Conservation (phyloP, 257 asterid species). For the Scutellaria galericulata region DNA sequence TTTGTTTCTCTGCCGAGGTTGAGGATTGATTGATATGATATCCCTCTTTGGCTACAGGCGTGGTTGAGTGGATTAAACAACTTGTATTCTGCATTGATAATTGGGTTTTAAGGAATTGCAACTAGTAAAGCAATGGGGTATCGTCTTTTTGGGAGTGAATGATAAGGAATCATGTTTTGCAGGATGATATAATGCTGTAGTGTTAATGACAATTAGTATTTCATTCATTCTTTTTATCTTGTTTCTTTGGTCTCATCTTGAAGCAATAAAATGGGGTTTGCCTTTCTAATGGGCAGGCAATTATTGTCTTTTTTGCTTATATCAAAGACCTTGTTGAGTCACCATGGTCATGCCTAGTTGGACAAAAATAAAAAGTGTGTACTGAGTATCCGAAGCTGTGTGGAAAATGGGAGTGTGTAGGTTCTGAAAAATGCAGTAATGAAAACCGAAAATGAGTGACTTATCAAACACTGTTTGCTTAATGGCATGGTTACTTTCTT, state of each 20-base stretch:
- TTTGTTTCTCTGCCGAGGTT: background rate
- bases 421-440: conserved; percentile 9
- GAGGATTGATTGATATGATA: background rate
- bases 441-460: background rate
- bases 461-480: conserved; percentile 7
- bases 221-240: background rate
- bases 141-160: background rate
- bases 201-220: background rate
- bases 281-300: background rate
- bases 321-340: background rate
- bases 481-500: background rate
- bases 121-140: conserved; percentile 11
- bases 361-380: background rate
- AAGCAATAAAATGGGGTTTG: background rate
- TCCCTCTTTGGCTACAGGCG: background rate
- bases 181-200: background rate
- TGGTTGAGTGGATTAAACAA: background rate
- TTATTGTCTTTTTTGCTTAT: background rate
- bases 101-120: conserved; percentile 3
- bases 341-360: background rate
- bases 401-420: background rate
- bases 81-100: background rate
- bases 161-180: background rate
- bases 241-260: background rate
- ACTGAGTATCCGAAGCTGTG: background rate